Evolutionary conservation across 176 grass and related monocot genomes (phyloP).

Genomic region (Musa acuminata): DNA sequence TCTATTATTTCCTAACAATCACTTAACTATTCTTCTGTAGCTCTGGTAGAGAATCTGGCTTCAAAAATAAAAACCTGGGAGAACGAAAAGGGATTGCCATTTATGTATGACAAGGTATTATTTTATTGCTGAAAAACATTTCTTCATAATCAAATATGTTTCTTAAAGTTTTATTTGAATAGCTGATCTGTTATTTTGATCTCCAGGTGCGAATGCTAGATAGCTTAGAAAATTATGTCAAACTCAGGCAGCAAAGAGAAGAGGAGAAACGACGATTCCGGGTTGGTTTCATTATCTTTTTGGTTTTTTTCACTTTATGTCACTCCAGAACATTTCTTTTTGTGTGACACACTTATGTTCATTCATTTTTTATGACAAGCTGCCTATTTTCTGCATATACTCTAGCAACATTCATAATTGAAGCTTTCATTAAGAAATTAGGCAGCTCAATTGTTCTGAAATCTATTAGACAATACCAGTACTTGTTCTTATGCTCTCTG

Average conservation of each 20-base stretch:
- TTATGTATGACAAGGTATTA: constrained; percentile 72
- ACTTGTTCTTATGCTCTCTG: background rate
- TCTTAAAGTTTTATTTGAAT: constrained; percentile 8
- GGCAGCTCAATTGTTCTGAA: too few species aligned
- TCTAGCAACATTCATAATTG: too few species aligned
- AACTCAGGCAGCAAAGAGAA: constrained; percentile 54
- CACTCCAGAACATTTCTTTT: too few species aligned
- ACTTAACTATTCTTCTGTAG: constrained; percentile 29
- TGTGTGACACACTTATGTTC: too few species aligned
- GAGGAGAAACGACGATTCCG: constrained; percentile 56
- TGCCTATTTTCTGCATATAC: too few species aligned
- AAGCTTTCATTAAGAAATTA: too few species aligned
- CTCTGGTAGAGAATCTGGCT: constrained; percentile 64
- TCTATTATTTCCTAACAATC: background rate
- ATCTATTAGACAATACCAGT: too few species aligned
- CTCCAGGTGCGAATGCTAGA: constrained; percentile 54
- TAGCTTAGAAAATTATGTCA: constrained; percentile 59
- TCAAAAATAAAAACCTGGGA: constrained; percentile 74
- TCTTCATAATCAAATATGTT: background rate
- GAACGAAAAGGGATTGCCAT: constrained; percentile 61
- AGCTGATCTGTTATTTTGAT: background rate
- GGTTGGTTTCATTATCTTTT: constrained; percentile 29
- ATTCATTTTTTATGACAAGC: too few species aligned
- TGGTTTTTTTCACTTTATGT: background rate
- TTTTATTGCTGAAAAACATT: constrained; percentile 6